phyloP scores from a whole-genome alignment of 257 asterid species.

The Nicotiana noctiflora region DNA sequence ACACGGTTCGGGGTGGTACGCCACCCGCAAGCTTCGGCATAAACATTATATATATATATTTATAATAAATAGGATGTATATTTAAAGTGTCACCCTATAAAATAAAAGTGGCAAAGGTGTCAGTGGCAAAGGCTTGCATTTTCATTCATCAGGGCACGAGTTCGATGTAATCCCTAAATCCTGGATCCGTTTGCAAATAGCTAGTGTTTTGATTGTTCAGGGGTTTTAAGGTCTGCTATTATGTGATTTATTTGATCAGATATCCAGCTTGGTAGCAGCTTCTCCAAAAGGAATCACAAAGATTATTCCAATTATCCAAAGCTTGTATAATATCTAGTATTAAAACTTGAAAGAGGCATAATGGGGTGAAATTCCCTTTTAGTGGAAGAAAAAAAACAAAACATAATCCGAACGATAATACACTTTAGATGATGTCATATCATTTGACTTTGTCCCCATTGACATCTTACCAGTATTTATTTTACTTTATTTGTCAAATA shows the following conservation, averaged over 20 bases:
- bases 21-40: too few relatives aligned
- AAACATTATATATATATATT: too few relatives aligned
- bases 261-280: not conserved
- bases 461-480: not conserved
- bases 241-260: not conserved
- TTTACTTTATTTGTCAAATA: not conserved
- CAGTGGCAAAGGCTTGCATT: too few relatives aligned
- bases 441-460: not conserved
- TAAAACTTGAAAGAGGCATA: not conserved
- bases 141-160: too few relatives aligned
- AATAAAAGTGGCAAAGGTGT: too few relatives aligned
- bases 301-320: not conserved
- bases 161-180: too few relatives aligned
- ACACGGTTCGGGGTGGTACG: too few relatives aligned
- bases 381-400: not conserved
- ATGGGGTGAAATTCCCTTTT: not conserved
- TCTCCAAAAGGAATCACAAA: not conserved
- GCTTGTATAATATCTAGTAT: not conserved
- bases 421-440: not conserved
- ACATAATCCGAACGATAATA: too few relatives aligned
- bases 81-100: too few relatives aligned
- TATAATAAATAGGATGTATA: too few relatives aligned
- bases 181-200: too few relatives aligned
- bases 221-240: not conserved
- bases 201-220: not conserved